Evolutionary conservation across 495 filamentous ascomycete species (phyloP).

Genomic region (Podospora comata): DNA sequence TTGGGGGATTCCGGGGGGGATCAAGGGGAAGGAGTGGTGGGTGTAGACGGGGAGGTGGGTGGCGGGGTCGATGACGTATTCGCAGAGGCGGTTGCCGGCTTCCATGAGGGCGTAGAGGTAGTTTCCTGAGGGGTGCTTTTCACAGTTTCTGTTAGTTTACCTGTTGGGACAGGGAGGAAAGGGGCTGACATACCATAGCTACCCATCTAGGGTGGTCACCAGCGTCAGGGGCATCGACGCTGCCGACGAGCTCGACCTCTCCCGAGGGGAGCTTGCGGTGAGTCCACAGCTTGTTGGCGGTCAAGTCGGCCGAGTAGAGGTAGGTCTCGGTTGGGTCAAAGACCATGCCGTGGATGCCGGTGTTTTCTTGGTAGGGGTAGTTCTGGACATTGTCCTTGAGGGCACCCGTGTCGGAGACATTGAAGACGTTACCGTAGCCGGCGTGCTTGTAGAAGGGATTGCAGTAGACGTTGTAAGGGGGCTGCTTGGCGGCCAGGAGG

Average conservation of each 20-base stretch:
- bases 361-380: slow-evolving; percentile 68
- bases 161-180: neutral
- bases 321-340: slow-evolving; percentile 82
- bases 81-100: slow-evolving; percentile 72
- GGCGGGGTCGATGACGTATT: slow-evolving; percentile 73
- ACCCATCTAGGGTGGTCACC: slow-evolving; percentile 82
- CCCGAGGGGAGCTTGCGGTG: slow-evolving; percentile 68
- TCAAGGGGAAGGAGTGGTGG: slow-evolving; percentile 68
- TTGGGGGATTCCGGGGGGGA: slow-evolving; percentile 61
- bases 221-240: slow-evolving; percentile 63
- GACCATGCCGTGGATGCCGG: slow-evolving; percentile 84
- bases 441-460: slow-evolving; percentile 86
- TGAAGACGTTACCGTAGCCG: slow-evolving; percentile 75
- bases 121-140: slow-evolving; percentile 59
- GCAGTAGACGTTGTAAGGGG: slow-evolving; percentile 76
- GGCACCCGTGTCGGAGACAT: slow-evolving; percentile 57
- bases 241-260: slow-evolving; percentile 62
- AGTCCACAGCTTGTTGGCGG: slow-evolving; percentile 81
- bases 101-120: slow-evolving; percentile 86
- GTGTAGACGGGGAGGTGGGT: slow-evolving; percentile 82
- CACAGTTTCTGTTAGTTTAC: neutral
- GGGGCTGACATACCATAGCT: slow-evolving; percentile 46
- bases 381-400: slow-evolving; percentile 72
- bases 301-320: slow-evolving; percentile 81
- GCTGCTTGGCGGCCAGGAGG: slow-evolving; percentile 68